Evolutionary conservation across 345 rosid species (phyloP), one percentile per base, ranked within the genome.

Genomic region (Pistacia atlantica): DNA sequence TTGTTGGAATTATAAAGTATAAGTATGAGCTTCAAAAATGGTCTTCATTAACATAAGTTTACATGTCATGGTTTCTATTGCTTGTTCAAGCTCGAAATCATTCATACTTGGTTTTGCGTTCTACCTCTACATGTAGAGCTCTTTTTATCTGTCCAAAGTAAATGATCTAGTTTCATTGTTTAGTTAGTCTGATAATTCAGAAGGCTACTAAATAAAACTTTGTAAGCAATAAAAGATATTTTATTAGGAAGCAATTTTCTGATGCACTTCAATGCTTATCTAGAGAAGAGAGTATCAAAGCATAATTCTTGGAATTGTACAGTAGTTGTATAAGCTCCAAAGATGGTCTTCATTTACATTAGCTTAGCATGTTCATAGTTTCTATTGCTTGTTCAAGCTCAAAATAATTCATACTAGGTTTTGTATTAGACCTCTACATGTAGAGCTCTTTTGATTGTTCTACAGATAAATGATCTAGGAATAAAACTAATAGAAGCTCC

Each of bases 41-140:
- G 16, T 7, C 48, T 72, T 35, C 48, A 57, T 7, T 57, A 57
- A 54, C 56, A 78, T 16, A 54, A 57, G 8, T n/a, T 71, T 11
- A 48, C 38, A 67, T 67, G 57, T 49, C 52, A 35, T 69, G 58
- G 62, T 18, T 54, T 69, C 61, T 69, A 55, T 55, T 33, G 31
- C 10, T 69, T 52, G 58, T 54, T 52, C 42, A 18, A 31, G 61
- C 25, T 69, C 48, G 33, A 33, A 54, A 33, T 69, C 2, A n/a
- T 16, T 69, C 13, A 16, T 54, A 8, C 10, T 31, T 2, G 25
- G 61, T 42, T 42, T 42, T 42, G 46, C 8, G 1, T 42, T 42
- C 46, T 42, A 42, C 46, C 46, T 42, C 46, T 42, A 42, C 8
- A 7, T 42, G 46, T 42, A 42, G 46, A 42, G 46, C 46, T 5